These are phyloP conservation scores for Candida montana DNA, from an alignment of 805 yeast genomes.

Conservation along the genomic window DNA sequence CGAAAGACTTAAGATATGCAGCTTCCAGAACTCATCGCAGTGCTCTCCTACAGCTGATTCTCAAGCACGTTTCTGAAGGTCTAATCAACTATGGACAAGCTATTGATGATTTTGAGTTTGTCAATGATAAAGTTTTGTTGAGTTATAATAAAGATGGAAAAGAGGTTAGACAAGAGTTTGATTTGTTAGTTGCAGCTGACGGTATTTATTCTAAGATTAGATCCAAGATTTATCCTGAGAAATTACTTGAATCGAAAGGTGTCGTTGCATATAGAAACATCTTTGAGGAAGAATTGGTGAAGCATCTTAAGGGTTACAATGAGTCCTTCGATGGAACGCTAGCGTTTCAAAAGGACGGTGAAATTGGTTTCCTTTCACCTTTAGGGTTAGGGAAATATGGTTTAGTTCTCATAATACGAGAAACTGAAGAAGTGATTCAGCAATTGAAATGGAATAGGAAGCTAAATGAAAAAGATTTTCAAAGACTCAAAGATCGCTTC, in stretches of 20 bases:
- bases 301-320: background rate
- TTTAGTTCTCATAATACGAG: background rate
- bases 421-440: background rate
- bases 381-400: background rate
- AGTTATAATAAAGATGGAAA: background rate
- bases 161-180: background rate
- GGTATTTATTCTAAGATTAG: conserved; percentile 1
- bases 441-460: background rate
- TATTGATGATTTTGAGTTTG: background rate
- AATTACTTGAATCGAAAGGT: background rate
- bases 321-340: background rate
- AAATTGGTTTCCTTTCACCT: background rate
- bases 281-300: background rate
- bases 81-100: background rate
- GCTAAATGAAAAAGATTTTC: background rate
- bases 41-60: background rate
- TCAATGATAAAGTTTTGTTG: background rate
- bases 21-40: background rate
- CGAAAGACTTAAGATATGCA: background rate
- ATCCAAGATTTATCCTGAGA: background rate
- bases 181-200: background rate
- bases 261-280: background rate
- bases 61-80: background rate
- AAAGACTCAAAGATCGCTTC: background rate
- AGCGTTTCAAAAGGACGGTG: background rate